Base-by-base conservation (phyloP, 495 filamentous ascomycete genomes). In the Tuber melanosporum region DNA sequence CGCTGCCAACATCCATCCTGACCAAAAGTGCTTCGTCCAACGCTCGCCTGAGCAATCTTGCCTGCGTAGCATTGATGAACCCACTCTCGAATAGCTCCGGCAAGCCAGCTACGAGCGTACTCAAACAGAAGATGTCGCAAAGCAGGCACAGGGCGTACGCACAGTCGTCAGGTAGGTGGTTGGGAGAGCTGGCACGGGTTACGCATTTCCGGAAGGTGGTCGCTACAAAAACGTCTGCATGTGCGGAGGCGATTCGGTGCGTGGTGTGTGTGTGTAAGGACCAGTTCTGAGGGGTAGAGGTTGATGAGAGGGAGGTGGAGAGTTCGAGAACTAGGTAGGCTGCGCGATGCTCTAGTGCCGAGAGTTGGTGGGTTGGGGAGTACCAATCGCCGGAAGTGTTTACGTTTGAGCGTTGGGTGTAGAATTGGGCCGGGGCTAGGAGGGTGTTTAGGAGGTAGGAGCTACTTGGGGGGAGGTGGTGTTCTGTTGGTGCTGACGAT, bases 21-120 rank as follows among this genome's bases (percentile, higher is more conserved):
- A 71, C 75, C 5, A 74, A 79, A 45, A 83, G 69, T 3, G 74
- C 79, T 17, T 75, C 76, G 52, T 79, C 82, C 15, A 82, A 76
- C 15, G 78, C 76, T 12, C 75, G 69, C 26, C 81, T 73, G 3
- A 83, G 73, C 3, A 74, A 52, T 32, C 78, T 70, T 1, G 75
- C 74, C 47, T 83, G 80, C 46, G 74, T 71, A 6, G 81, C 57
- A 26, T 78, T 71, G 17, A 81, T 71, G 20, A 81, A 77, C 9
- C 81, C 82, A 9, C 76, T 74, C 82, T 83, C 82, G 17, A 83
- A 72, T 19, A 83, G 52, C 66, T 83, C 82, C 20, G 81, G 72
- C 2, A 80, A 72, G 39, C 82, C 81, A 10, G 70, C 20, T 0
- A 81, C 66, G 15, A 83, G 78, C 7, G 79, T 79, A 20, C 72